Conservation (phyloP, 1,284 basidiomycete species). For the Paramarasmius palmivorus region DNA sequence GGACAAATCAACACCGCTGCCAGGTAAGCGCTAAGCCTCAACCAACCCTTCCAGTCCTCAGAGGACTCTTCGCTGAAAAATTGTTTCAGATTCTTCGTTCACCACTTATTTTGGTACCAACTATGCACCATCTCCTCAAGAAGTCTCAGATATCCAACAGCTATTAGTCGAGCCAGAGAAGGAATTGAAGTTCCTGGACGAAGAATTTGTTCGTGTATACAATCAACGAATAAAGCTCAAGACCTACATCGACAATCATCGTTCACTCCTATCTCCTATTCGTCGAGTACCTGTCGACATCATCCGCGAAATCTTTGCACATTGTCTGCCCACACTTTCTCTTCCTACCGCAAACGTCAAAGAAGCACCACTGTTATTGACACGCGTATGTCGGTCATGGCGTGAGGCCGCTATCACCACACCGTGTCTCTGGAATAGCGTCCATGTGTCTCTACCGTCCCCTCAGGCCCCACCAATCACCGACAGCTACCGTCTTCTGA, state of each 20-base stretch:
- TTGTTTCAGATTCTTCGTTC: background rate
- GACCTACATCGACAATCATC: background rate
- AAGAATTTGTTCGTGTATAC: background rate
- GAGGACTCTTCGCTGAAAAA: too few relatives aligned
- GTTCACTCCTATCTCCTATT: background rate
- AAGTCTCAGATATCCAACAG: background rate
- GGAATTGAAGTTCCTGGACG: background rate
- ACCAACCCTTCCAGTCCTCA: too few relatives aligned
- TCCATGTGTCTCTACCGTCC: background rate
- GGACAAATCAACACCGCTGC: too few relatives aligned
- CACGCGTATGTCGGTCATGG: constrained; percentile 1
- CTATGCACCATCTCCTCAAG: background rate
- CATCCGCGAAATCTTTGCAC: background rate
- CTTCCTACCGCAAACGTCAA: background rate
- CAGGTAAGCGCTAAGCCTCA: too few relatives aligned
- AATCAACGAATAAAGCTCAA: background rate
- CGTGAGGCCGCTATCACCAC: background rate
- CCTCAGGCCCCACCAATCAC: background rate
- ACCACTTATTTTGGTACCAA: background rate
- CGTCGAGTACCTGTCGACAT: background rate
- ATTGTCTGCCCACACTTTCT: background rate
- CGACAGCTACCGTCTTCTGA: background rate
- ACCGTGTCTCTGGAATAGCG: background rate
- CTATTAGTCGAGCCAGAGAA: background rate
- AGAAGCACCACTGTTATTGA: background rate